Percentiles rank a stretch among this genome's conserved stretches.
These are phyloP conservation scores for Saksenaea oblongispora DNA, from an alignment of 371 early-diverging fungal genomes.

Conservation along the genomic window DNA sequence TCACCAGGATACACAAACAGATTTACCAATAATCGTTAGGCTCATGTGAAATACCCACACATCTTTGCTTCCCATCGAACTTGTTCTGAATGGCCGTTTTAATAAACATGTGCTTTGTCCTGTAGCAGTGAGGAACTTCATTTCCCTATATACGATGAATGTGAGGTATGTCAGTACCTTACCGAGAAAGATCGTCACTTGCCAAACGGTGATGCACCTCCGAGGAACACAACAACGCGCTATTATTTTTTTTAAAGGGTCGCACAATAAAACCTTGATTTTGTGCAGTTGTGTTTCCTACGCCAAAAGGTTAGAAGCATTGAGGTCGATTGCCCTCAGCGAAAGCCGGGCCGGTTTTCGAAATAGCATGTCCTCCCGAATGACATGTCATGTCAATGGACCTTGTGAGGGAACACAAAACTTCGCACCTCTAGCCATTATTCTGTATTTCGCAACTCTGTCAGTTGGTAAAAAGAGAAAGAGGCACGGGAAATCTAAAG, in stretches of 20 bases:
- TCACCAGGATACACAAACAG: conserved; percentile 3
- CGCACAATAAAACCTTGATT: background rate
- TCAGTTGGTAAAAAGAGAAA: background rate
- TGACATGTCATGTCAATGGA: conserved; percentile 3
- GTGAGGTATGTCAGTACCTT: too few species aligned
- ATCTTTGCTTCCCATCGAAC: background rate
- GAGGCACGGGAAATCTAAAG: background rate
- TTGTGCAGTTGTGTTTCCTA: background rate
- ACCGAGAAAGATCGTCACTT: background rate
- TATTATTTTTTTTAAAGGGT: conserved; percentile 3
- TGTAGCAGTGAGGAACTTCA: background rate
- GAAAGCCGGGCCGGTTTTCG: background rate
- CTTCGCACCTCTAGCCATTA: background rate
- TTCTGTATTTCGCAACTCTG: background rate
- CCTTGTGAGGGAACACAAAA: background rate
- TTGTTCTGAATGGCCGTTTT: background rate
- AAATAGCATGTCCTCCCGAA: background rate
- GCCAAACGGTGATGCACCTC: background rate
- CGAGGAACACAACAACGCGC: background rate
- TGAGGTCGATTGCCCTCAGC: conserved; percentile 2
- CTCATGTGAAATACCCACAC: conserved; percentile 6
- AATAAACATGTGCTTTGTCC: background rate
- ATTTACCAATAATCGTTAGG: conserved; percentile 1
- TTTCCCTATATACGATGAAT: too few species aligned
- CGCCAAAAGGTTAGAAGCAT: background rate